Evolutionary conservation across 108 stramenopile genomes (phyloP).

Genomic region (Fragilaria radians): DNA sequence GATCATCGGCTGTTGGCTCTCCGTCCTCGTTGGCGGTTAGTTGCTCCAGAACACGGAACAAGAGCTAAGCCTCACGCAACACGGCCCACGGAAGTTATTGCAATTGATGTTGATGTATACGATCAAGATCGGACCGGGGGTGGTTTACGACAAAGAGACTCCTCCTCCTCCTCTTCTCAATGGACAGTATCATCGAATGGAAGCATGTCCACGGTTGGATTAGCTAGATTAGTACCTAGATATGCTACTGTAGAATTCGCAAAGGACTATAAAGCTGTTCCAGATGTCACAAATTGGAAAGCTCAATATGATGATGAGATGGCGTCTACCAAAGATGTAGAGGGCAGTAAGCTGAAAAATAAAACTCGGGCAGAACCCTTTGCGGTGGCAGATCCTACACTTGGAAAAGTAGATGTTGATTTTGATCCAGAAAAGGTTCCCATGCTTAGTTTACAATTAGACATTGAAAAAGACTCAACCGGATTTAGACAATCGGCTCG

Average conservation of each 20-base stretch:
- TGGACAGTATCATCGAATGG: too few relatives aligned
- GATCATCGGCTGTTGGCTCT: conserved; percentile 53
- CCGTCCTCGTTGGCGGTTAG: conserved; percentile 66
- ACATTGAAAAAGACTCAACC: conserved; percentile 72
- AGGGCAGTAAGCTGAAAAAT: background rate
- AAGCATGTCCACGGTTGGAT: conserved; percentile 16
- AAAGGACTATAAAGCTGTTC: conserved; percentile 25
- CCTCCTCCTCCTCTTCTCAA: background rate
- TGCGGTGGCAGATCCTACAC: conserved; percentile 71
- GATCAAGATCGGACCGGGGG: conserved; percentile 45
- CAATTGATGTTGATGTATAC: conserved; percentile 81
- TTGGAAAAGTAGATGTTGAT: conserved; percentile 66
- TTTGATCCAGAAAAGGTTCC: conserved; percentile 79
- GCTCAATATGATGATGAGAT: background rate
- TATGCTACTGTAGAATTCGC: conserved; percentile 76
- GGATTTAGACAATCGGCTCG: conserved; percentile 61
- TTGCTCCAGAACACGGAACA: conserved; percentile 79
- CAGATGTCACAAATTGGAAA: conserved; percentile 13
- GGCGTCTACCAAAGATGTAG: conserved; percentile 6
- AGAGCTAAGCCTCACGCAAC: conserved; percentile 55
- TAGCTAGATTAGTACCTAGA: conserved; percentile 69
- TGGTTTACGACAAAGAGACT: conserved; percentile 19
- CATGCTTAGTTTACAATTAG: conserved; percentile 62
- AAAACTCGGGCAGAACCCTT: conserved; percentile 71
- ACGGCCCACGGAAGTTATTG: conserved; percentile 59